A percentile compares a stretch with the other conserved stretches of the same genome.
These are phyloP conservation scores for Didymella arachidicola DNA, from an alignment of 2,329 filamentous ascomycete genomes.

Conservation along the genomic window DNA sequence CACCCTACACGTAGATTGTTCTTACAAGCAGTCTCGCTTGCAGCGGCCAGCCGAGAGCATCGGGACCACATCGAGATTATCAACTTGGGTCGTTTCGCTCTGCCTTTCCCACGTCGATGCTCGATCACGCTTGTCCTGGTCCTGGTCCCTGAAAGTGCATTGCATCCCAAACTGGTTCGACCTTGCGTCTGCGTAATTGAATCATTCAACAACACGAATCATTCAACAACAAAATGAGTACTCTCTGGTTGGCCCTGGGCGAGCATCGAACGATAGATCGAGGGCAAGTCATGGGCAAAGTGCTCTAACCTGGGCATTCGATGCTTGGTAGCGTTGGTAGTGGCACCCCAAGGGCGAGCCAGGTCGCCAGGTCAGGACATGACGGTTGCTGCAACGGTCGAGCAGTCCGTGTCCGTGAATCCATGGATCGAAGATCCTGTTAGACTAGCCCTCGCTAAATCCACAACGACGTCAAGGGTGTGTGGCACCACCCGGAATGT, in stretches of 20 bases:
- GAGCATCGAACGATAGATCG: not conserved
- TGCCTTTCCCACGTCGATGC: not conserved
- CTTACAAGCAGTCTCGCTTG: not conserved
- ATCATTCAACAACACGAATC: not conserved
- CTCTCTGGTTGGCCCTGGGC: constrained; percentile 14
- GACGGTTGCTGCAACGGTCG: constrained; percentile 3
- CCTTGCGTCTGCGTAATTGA: not conserved
- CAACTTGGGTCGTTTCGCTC: not conserved
- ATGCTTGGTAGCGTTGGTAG: not conserved
- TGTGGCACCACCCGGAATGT: not conserved
- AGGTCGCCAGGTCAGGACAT: constrained; percentile 2
- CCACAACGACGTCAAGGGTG: constrained; percentile 13
- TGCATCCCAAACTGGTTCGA: constrained; percentile 2
- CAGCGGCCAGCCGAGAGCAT: not conserved
- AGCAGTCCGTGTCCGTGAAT: not conserved
- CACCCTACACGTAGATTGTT: not conserved
- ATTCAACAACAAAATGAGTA: constrained; percentile 7
- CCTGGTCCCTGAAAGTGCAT: constrained; percentile 7
- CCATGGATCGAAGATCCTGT: constrained; percentile 13
- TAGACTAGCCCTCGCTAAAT: constrained; percentile 7
- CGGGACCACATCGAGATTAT: constrained; percentile 1
- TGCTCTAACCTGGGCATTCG: not conserved
- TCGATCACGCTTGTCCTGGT: constrained; percentile 8
- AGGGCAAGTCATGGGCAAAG: not conserved
- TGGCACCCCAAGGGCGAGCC: not conserved